These are phyloP conservation scores for Claviceps sorghi DNA, from an alignment of 2,329 filamentous ascomycete genomes.

Conservation along the genomic window DNA sequence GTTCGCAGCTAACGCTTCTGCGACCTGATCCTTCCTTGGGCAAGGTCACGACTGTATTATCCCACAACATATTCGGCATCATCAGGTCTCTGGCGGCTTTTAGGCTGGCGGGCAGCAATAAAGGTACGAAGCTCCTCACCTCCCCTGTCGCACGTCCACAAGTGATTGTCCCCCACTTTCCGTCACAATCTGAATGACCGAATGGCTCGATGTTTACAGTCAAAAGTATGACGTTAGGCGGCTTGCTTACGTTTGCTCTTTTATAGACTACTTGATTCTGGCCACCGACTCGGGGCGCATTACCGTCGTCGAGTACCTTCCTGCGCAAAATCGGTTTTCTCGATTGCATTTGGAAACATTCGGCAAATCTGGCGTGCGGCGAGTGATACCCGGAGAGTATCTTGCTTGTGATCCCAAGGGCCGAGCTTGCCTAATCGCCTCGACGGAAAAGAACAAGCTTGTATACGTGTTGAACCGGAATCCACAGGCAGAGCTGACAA, in stretches of 20 bases:
- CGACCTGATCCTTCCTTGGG: slow-evolving; percentile 74
- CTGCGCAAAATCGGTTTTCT: slow-evolving; percentile 72
- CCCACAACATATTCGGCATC: slow-evolving; percentile 93
- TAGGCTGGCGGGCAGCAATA: slow-evolving; percentile 80
- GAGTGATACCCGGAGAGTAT: slow-evolving; percentile 91
- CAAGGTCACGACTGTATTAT: slow-evolving; percentile 72
- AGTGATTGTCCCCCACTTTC: slow-evolving; percentile 13
- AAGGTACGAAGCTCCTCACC: slow-evolving; percentile 54
- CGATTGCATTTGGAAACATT: slow-evolving; percentile 93
- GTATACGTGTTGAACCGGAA: slow-evolving; percentile 97
- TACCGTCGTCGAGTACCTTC: slow-evolving; percentile 81
- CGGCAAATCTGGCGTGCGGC: slow-evolving; percentile 86
- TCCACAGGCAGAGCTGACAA: slow-evolving; percentile 84
- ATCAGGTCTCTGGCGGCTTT: slow-evolving; percentile 81
- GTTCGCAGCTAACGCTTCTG: slow-evolving; percentile 75
- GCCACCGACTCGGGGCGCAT: slow-evolving; percentile 93
- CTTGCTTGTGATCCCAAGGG: slow-evolving; percentile 92
- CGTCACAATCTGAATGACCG: slow-evolving; percentile 3
- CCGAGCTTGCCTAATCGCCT: slow-evolving; percentile 84
- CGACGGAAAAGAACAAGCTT: slow-evolving; percentile 97
- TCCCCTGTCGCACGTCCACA: slow-evolving; percentile 5
- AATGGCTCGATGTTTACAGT: neutral
- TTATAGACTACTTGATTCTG: slow-evolving; percentile 83
- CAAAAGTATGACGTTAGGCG: neutral
- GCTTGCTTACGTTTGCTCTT: slow-evolving; percentile 13